Base-by-base conservation (phyloP, 805 yeast species). In the Ogataea naganishii region DNA sequence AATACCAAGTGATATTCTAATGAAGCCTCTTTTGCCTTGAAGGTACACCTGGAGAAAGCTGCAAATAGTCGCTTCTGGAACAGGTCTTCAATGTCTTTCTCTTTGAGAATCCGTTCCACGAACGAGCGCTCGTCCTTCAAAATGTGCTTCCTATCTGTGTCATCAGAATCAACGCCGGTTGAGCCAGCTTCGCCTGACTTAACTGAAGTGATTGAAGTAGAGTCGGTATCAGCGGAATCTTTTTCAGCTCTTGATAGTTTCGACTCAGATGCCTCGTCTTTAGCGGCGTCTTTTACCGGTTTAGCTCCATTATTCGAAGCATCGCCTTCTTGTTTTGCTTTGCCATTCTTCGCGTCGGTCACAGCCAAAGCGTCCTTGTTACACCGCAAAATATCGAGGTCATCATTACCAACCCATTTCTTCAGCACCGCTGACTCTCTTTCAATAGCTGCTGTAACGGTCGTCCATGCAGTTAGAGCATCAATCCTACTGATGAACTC, bases 321-420 rank as follows among this genome's bases (percentile, higher is more conserved):
- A 4, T 20, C 26, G 20, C 2, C 5, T 10, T 19, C 15, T 8
- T 12, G 18, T 18, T 20, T 16, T 3, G 23, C 14, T 18, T 26
- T 11, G 8, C 18, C 28, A 26, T 26, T 26, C 11, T 14, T 19
- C n/a, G 11, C 11, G 7, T 26, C 28, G 18, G 11, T 10, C 18
- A 20, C 11, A 5, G 22, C 13, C 5, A 17, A 17, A 26, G 20
- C 10, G 23, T 20, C n/a, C 28, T 11, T 10, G 11, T 21, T 5
- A 19, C 13, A 45, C 34, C 56, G 55, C 16, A 69, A 52, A 26
- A 85, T 72, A 46, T 85, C 92, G 17, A 81, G 55, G 20, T 78
- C 85, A 29, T 74, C 80, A 50, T 81, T 81, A 4, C 95, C 95
- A 4, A 86, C 83, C 96, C 96, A 86, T 24, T 65, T 53, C 37